Percentiles rank a stretch among this genome's conserved stretches.
Evolutionary conservation across 2,329 filamentous ascomycete species (phyloP).

Genomic region (Aspergillus persii): DNA sequence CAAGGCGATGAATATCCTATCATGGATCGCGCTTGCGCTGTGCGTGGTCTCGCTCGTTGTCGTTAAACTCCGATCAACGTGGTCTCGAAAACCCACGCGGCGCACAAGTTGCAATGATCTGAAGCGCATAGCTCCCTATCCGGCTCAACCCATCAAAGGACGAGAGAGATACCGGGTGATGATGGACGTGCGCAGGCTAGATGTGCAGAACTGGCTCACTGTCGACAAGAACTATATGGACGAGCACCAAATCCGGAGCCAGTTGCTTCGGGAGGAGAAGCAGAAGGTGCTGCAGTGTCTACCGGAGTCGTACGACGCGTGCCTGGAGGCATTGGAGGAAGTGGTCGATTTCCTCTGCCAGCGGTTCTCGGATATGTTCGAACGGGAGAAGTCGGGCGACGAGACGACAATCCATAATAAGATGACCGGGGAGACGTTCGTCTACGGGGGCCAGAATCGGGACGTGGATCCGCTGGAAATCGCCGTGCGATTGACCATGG

Average conservation of each 20-base stretch:
- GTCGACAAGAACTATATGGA: constrained; percentile 48
- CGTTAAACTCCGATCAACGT: constrained; percentile 23
- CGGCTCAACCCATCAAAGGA: constrained; percentile 38
- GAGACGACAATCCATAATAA: constrained; percentile 42
- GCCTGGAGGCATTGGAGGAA: constrained; percentile 48
- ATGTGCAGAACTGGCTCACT: constrained; percentile 48
- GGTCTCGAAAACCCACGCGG: constrained; percentile 6
- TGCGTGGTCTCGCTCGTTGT: constrained; percentile 29
- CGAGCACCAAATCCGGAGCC: constrained; percentile 42
- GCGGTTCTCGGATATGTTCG: constrained; percentile 46
- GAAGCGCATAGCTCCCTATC: constrained; percentile 37
- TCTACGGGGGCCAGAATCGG: constrained; percentile 33
- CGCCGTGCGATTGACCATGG: constrained; percentile 50
- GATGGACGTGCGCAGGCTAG: constrained; percentile 50
- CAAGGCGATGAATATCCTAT: constrained; percentile 33
- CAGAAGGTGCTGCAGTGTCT: constrained; percentile 46
- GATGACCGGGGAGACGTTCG: constrained; percentile 45
- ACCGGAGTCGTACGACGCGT: constrained; percentile 45
- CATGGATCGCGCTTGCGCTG: constrained; percentile 29
- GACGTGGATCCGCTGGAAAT: constrained; percentile 49
- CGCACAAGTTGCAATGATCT: constrained; percentile 25
- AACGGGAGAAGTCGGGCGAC: constrained; percentile 24
- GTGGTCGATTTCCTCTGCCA: constrained; percentile 47
- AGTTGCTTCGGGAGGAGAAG: constrained; percentile 40
- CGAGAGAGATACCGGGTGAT: constrained; percentile 43